Base-by-base conservation (phyloP, 2,329 filamentous ascomycete genomes). In the Pseudohalonectria lignicola region DNA sequence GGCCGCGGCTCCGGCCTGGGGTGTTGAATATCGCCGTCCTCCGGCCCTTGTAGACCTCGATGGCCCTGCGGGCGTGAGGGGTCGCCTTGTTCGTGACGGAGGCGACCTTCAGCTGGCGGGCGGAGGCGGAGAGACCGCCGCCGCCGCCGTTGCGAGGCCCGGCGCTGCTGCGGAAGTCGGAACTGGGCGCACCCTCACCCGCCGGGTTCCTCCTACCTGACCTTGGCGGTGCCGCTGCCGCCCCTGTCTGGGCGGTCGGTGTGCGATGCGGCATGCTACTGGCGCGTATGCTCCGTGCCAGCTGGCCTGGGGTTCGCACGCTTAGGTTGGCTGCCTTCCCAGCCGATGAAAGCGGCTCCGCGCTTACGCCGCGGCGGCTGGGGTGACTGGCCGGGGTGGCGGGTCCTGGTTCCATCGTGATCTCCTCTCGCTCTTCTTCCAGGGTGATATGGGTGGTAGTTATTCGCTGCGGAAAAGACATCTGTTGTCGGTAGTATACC, bases 21-120 rank as follows among this genome's bases (percentile, higher is more conserved):
- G 76, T 81, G 35, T 37, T 37, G 43, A 77, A 67, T 34, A 76
- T 61, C 34, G 72, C 72, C 3, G 70, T 68, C 31, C 76, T 69
- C 5, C 76, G 71, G 44, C 70, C 66, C 46, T 78, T 67, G 37
- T 79, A 63, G 23, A 74, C 68, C 33, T 71, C 64, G 34, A 67
- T 68, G 31, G 76, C 76, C 10, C 75, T 76, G 47, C 69, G 70
- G 34, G 70, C 74, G 51, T 81, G 76, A 0, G 76, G 76, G 15
- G 76, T 80, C 7, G 53, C 51, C 16, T 18, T 30, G 28, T 31
- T 31, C 12, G 40, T 44, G 4, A 43, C 43, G 3, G 66, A 60
- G 11, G 61, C 60, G 53, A 64, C 61, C 44, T 53, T 55, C 34
- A 56, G 59, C 36, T 62, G 59, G 31, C 60, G 55, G 2, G 58